A percentile compares a stretch with the other conserved stretches of the same genome.
phyloP scores from a whole-genome alignment of 2,329 filamentous ascomycete species.

The Pezicula neosporulosa region DNA sequence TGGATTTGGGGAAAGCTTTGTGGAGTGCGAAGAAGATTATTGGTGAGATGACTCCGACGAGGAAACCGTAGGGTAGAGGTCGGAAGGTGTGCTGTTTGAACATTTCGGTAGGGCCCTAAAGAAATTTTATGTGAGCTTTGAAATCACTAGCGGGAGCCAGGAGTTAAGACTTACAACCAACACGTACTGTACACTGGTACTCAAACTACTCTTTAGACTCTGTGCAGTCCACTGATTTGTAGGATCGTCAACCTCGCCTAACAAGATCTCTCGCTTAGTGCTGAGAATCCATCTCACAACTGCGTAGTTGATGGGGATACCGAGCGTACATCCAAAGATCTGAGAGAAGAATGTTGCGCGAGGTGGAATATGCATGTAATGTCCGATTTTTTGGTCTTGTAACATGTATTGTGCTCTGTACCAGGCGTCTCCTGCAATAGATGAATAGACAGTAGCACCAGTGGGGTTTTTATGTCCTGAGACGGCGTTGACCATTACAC shows the following conservation, averaged over 20 bases:
- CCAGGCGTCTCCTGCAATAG: conserved; percentile 60
- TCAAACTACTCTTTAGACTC: conserved; percentile 45
- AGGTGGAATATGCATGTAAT: conserved; percentile 60
- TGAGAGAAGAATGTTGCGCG: conserved; percentile 58
- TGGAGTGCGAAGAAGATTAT: conserved; percentile 48
- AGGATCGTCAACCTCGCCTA: conserved; percentile 45
- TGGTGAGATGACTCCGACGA: conserved; percentile 44
- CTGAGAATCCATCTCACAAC: conserved; percentile 58
- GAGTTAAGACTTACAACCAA: conserved; percentile 39
- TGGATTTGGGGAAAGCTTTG: conserved; percentile 46
- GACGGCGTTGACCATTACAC: conserved; percentile 53
- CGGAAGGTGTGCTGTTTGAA: conserved; percentile 45
- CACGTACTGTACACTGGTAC: conserved; percentile 56
- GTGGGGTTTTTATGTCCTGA: conserved; percentile 50
- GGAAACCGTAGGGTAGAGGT: conserved; percentile 49
- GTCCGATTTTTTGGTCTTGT: conserved; percentile 61
- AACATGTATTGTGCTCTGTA: conserved; percentile 55
- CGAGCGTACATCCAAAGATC: conserved; percentile 54
- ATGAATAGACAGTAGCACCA: conserved; percentile 54
- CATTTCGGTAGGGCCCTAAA: conserved; percentile 41
- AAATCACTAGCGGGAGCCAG: not conserved
- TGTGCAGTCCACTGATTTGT: conserved; percentile 61
- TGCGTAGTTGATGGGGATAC: conserved; percentile 58
- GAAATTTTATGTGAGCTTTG: not conserved
- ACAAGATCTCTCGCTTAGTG: conserved; percentile 51